Evolutionary conservation across 2,329 filamentous ascomycete genomes (phyloP).

Genomic region (Penicillium rolfsii): DNA sequence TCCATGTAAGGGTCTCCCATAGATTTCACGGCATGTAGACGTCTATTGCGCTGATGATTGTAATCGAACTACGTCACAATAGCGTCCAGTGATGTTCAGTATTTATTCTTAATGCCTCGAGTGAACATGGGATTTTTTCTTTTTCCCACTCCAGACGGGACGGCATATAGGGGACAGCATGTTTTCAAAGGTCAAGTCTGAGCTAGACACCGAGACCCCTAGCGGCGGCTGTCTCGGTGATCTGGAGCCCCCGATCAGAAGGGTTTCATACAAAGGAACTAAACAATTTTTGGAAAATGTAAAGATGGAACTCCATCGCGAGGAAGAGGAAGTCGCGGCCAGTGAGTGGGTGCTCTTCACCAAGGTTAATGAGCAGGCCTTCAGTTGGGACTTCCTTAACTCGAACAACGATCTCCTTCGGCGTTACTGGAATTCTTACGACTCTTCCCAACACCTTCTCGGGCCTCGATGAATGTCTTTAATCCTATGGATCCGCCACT

Average conservation of each 20-base stretch:
- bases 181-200: background rate
- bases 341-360: constrained; percentile 10
- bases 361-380: constrained; percentile 4
- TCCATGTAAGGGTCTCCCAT: background rate
- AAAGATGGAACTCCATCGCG: background rate
- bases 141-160: background rate
- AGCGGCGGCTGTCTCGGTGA: background rate
- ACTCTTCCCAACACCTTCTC: constrained; percentile 11
- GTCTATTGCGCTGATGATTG: background rate
- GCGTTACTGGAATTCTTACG: constrained; percentile 12
- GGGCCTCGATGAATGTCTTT: background rate
- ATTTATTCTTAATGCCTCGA: background rate
- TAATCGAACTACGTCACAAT: background rate
- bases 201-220: background rate
- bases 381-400: constrained; percentile 14
- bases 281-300: background rate
- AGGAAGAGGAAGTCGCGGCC: background rate
- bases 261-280: background rate
- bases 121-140: background rate
- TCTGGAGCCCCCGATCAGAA: background rate
- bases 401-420: constrained; percentile 6
- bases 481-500: background rate
- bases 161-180: background rate
- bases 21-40: background rate
- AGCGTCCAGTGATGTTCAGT: background rate